Base-by-base conservation (phyloP, 257 asterid genomes). In the Henckelia pumila region DNA sequence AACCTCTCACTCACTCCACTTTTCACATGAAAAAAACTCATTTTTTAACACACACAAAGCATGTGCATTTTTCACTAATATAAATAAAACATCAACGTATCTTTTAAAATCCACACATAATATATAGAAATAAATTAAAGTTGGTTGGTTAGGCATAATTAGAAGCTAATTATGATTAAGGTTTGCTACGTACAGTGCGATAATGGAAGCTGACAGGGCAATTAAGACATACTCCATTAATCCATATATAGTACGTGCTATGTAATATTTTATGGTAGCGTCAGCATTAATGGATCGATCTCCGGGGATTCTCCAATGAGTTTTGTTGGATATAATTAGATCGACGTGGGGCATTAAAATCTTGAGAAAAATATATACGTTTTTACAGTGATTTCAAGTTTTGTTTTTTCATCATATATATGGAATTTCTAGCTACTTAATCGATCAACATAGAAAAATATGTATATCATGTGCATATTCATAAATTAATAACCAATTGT, bases 181-280 rank as follows among this genome's bases (percentile, higher is more conserved):
- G 35, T 16, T 4, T n/a, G n/a, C n/a, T n/a, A n/a, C n/a, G n/a
- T n/a, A n/a, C n/a, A 37, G 63, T 44, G 58, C 32, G 47, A 50
- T 16, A 64, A 69, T 69, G 79, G 79, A 68, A 69, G 61, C 61
- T 75, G 79, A 75, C 57, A 2, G 40, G 77, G 35, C 29, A 13
- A 33, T 60, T 60, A 19, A 50, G 24, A 65, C 47, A 25, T 26
- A 50, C 59, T 64, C 69, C 59, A 33, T n/a, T 60, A 19, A 50
- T 19, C 58, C 47, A 25, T 26, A 50, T 49, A 44, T 49, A 40
- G 52, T 3, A 49, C 20, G 59, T 37, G 26, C 58, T 22, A 20
- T 25, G 1, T 25, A 32, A 32, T 21, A 25, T 40, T 20, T 56
- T 64, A 56, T 47, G 2, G 22, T 59, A 16, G 23, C 13, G 49